These are phyloP conservation scores for Obba rivulosa DNA, from an alignment of 768 basidiomycete species.

Conservation along the genomic window DNA sequence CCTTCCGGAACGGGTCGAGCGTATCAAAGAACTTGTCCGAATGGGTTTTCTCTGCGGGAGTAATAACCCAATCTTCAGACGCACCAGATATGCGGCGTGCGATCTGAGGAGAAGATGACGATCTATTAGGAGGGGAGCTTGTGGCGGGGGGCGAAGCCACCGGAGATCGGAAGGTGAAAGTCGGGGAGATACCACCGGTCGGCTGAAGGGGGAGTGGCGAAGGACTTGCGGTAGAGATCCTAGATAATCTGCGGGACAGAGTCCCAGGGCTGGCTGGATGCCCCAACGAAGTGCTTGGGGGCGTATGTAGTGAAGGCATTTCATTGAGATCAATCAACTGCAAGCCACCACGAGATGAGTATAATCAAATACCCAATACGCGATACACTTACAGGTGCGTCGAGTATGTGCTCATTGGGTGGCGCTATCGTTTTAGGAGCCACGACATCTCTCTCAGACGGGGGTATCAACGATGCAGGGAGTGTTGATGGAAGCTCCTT, in stretches of 20 bases:
- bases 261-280: background rate
- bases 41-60: slow-evolving; percentile 66
- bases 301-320: no score
- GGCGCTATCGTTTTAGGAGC: no score
- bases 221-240: background rate
- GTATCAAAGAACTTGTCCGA: slow-evolving; percentile 76
- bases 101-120: background rate
- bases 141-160: background rate
- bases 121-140: background rate
- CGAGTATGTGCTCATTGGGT: no score
- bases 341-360: no score
- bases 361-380: no score
- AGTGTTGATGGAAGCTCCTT: slow-evolving; percentile 12
- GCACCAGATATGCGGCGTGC: background rate
- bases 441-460: background rate
- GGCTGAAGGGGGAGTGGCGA: background rate
- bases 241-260: background rate
- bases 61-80: slow-evolving; percentile 66
- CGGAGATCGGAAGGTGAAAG: slow-evolving; percentile 4
- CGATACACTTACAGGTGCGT: no score
- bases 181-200: background rate
- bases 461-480: slow-evolving; percentile 5
- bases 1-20: slow-evolving; percentile 71
- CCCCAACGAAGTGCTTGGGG: background rate
- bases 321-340: no score